These are phyloP conservation scores for Trichoderma arundinaceum DNA, from an alignment of 2,329 filamentous ascomycete species.

Conservation along the genomic window DNA sequence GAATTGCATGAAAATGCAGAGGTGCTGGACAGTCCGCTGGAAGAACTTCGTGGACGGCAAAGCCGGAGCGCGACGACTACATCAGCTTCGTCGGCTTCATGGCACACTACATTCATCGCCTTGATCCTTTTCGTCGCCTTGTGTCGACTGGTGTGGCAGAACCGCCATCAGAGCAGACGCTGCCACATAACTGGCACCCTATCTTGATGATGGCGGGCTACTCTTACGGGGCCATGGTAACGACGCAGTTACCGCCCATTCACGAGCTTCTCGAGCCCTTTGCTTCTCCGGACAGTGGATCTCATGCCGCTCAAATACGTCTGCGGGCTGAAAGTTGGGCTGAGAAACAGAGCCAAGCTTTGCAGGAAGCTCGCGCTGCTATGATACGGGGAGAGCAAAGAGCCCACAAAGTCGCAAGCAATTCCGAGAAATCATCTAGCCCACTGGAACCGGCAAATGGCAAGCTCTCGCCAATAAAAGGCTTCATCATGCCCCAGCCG, in stretches of 20 bases:
- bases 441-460: constrained; percentile 34
- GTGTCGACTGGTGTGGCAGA: constrained; percentile 37
- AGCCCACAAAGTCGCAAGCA: constrained; percentile 31
- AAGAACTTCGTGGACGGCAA: constrained; percentile 84
- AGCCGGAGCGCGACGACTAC: constrained; percentile 82
- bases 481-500: constrained; percentile 47
- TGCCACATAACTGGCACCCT: constrained; percentile 34
- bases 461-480: constrained; percentile 42
- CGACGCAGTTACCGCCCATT: constrained; percentile 71
- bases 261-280: constrained; percentile 66
- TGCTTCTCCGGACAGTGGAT: constrained; percentile 55
- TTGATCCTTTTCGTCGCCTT: constrained; percentile 57
- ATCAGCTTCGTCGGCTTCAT: constrained; percentile 81
- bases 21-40: constrained; percentile 78
- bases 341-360: constrained; percentile 61
- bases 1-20: constrained; percentile 51
- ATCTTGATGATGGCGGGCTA: constrained; percentile 75
- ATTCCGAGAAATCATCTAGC: constrained; percentile 29
- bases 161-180: not conserved
- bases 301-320: constrained; percentile 70
- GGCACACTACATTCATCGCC: constrained; percentile 69
- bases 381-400: constrained; percentile 38
- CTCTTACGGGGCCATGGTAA: constrained; percentile 87
- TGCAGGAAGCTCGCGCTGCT: constrained; percentile 45
- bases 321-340: constrained; percentile 72